These are phyloP conservation scores for Scutellaria minor DNA, from an alignment of 257 asterid genomes.

Conservation along the genomic window DNA sequence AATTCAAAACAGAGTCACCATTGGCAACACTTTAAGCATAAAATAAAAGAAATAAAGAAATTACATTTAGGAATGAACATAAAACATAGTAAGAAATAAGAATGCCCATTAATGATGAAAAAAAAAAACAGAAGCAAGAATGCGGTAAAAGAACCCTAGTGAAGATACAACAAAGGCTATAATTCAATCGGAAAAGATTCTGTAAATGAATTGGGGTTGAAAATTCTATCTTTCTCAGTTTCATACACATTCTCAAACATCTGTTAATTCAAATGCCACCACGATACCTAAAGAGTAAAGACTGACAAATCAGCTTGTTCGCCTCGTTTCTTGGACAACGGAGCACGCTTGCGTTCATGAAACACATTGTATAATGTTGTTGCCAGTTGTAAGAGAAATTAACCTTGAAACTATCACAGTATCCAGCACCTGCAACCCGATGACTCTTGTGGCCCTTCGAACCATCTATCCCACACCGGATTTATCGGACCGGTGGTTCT, in stretches of 20 bases:
- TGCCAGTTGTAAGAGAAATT: slow-evolving; percentile 22
- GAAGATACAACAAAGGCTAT: slow-evolving; percentile 4
- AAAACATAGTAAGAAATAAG: too few species aligned
- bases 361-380: slow-evolving; percentile 14
- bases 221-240: slow-evolving; percentile 13
- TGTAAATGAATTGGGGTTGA: slow-evolving; percentile 28
- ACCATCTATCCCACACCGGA: slow-evolving; percentile 95
- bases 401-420: slow-evolving; percentile 46
- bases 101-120: too few species aligned
- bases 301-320: background rate
- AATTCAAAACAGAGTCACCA: too few species aligned
- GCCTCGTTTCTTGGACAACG: slow-evolving; percentile 39
- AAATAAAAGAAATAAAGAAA: too few species aligned
- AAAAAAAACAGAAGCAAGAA: too few species aligned
- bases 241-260: slow-evolving; percentile 28
- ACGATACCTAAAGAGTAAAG: slow-evolving; percentile 6
- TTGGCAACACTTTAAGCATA: too few species aligned
- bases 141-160: too few species aligned
- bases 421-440: slow-evolving; percentile 94
- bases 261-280: slow-evolving; percentile 19
- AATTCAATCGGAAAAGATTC: slow-evolving; percentile 30
- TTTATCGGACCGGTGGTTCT: slow-evolving; percentile 84
- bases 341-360: slow-evolving; percentile 9
- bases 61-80: too few species aligned
- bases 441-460: slow-evolving; percentile 82